Base-by-base conservation (phyloP, 371 early-diverging fungal genomes). In the Actinomortierella ambigua region DNA sequence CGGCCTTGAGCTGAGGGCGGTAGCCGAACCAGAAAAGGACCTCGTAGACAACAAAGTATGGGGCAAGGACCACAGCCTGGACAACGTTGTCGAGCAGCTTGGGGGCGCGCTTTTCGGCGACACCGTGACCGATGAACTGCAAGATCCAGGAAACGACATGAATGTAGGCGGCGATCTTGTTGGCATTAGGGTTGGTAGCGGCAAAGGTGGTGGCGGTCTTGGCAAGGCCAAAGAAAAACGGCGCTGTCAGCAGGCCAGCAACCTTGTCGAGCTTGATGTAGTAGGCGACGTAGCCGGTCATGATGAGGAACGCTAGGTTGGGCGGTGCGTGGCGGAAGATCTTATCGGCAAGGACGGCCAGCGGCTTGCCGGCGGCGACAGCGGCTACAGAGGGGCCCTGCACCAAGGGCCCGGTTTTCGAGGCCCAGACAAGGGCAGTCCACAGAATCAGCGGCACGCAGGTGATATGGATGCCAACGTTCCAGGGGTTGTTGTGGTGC, bases 11-110 rank as follows among this genome's bases (percentile, higher is more conserved):
- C 24, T 81, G 64, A 15, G 93, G 92, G 24, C 92, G 88, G 78
- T 94, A 96, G 11, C 97, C 96, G 5, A 93, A 57, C 43, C 64
- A 73, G 76, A 98, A 97, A 51, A 98, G 70, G n/a, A 90, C 63
- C 79, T 98, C 97, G 29, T 93, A 81, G 61, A 88, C 95, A 4
- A 97, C 96, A 79, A 98, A 98, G 76, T 96, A 92, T 18, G 95
- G 96, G 13, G 98, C 98, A 55, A 95, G 89, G 26, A 95, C 90
- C 26, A 96, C 55, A 2, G 98, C 96, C 85, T 96, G 96, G 7
- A 89, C 63, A 26, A 94, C 62, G 62, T 94, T 95, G 59, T 97
- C 95, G 42, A 92, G 55, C 41, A 98, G 73, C 27, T 94, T 95
- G 2, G 98, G 98, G 1, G 92, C 90, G 65, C 97, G 87, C 64